Evolutionary conservation across 129 eudicot genomes (phyloP).

Genomic region (Deinandra increscens): DNA sequence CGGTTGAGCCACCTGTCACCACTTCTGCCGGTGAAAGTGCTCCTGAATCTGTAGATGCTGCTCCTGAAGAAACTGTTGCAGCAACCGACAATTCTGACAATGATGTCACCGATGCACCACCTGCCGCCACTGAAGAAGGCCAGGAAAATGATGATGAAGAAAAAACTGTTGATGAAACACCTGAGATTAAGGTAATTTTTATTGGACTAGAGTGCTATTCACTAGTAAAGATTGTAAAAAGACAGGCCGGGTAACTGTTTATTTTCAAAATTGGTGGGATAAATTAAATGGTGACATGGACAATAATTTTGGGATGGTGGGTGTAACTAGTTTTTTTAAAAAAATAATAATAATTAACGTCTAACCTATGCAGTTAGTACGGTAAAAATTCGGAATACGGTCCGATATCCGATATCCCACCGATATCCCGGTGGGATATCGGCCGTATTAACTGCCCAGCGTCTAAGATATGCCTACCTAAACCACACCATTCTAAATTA

Average conservation of each 20-base stretch:
- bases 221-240: not conserved
- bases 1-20: constrained; percentile 43
- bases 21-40: constrained; percentile 37
- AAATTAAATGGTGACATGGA: not conserved
- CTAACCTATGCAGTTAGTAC: no score
- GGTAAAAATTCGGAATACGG: no score
- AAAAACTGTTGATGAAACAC: constrained; percentile 49
- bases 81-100: constrained; percentile 30
- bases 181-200: constrained; percentile 67
- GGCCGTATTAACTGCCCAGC: no score
- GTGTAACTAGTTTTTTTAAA: not conserved
- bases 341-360: no score
- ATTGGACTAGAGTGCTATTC: constrained; percentile 9
- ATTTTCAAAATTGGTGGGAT: not conserved
- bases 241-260: not conserved
- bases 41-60: constrained; percentile 37
- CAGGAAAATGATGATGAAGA: constrained; percentile 52
- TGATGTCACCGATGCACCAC: constrained; percentile 32
- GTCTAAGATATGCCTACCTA: no score
- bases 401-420: no score
- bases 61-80: constrained; percentile 47
- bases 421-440: no score
- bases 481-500: no score
- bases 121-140: constrained; percentile 51
- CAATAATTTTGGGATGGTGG: not conserved